These are phyloP conservation scores for Pisolithus microcarpus DNA, from an alignment of 768 basidiomycete genomes.

Conservation along the genomic window DNA sequence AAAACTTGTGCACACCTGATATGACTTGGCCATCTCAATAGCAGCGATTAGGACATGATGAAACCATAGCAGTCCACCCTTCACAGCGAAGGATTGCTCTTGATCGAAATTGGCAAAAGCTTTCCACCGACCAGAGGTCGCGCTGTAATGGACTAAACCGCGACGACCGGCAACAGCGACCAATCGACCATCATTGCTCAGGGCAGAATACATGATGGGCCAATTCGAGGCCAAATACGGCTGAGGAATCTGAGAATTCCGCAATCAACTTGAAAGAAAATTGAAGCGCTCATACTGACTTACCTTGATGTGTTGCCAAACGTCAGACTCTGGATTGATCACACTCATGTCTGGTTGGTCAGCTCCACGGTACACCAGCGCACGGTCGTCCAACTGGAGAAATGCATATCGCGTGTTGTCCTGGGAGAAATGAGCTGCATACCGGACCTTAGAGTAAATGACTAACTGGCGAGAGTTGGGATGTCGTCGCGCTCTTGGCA, in stretches of 20 bases:
- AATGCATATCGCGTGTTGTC: slow-evolving; percentile 96
- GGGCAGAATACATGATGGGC: slow-evolving; percentile 88
- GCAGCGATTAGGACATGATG: slow-evolving; percentile 91
- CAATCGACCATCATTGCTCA: slow-evolving; percentile 85
- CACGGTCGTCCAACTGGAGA: slow-evolving; percentile 90
- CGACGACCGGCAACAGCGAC: slow-evolving; percentile 89
- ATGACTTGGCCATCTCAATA: slow-evolving; percentile 72
- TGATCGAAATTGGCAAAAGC: slow-evolving; percentile 73
- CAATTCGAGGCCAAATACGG: slow-evolving; percentile 86
- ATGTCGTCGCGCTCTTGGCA: slow-evolving; percentile 89
- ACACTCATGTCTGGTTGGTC: slow-evolving; percentile 98
- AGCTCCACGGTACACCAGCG: slow-evolving; percentile 88
- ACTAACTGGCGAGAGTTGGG: slow-evolving; percentile 84
- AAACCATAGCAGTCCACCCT: slow-evolving; percentile 94
- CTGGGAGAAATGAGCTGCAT: slow-evolving; percentile 32
- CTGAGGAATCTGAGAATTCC: slow-evolving; percentile 65
- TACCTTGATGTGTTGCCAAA: slow-evolving; percentile 96
- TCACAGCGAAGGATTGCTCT: slow-evolving; percentile 80
- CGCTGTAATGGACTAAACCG: slow-evolving; percentile 90
- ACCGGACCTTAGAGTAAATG: not conserved
- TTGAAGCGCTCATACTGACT: not conserved
- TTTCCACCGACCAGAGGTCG: slow-evolving; percentile 94
- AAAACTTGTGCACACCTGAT: slow-evolving; percentile 47
- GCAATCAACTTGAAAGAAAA: slow-evolving; percentile 1
- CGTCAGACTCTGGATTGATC: slow-evolving; percentile 95